A percentile compares a stretch with the other conserved stretches of the same genome.
Evolutionary conservation across 306 rosid species (phyloP).

Genomic region (Ammopiptanthus mongolicus): DNA sequence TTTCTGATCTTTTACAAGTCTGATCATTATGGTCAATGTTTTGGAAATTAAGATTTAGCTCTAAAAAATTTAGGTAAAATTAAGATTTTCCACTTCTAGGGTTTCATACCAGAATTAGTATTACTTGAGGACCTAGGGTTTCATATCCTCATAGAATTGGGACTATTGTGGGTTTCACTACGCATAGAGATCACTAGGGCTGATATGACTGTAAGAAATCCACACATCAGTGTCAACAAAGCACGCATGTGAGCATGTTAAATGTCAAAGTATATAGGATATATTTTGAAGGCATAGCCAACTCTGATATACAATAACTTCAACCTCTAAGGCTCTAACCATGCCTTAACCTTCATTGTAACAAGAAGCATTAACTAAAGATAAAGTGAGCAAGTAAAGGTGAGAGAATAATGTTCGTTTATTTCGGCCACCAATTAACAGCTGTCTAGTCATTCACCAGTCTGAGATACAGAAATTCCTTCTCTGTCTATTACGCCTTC

Average conservation of each 20-base stretch:
- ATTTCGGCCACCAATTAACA: not conserved
- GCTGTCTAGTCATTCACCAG: not conserved
- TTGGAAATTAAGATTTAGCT: not conserved
- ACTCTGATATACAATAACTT: not conserved
- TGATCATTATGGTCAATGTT: not conserved
- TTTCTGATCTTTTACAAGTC: not conserved
- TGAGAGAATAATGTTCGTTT: not conserved
- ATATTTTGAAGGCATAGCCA: not conserved
- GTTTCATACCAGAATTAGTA: not conserved
- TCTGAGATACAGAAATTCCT: not conserved
- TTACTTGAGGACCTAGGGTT: not conserved
- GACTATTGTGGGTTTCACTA: not conserved
- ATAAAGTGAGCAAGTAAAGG: not conserved
- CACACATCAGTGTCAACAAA: too few relatives aligned
- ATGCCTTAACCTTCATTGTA: not conserved
- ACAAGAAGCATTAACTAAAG: not conserved
- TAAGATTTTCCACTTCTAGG: not conserved
- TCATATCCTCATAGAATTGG: not conserved
- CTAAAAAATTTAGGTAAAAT: not conserved
- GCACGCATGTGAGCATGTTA: not conserved
- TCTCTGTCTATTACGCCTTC: not conserved
- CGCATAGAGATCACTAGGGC: not conserved
- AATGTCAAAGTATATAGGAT: not conserved
- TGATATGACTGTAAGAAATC: not conserved
- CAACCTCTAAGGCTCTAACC: conserved; percentile 6